phyloP scores from a whole-genome alignment of 192 early-diverging fungal genomes.

The Entomortierella beljakovae region DNA sequence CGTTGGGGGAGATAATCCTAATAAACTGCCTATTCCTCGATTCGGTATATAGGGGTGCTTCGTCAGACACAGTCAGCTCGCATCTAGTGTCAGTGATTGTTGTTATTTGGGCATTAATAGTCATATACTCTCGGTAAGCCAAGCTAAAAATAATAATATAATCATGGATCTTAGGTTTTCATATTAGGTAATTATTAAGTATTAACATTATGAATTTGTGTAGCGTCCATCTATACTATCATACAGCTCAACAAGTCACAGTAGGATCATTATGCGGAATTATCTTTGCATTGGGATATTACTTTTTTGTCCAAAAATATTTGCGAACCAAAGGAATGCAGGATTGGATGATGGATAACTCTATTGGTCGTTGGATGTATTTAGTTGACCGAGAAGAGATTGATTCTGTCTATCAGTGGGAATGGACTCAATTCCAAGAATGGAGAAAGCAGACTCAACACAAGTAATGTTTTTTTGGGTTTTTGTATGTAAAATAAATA shows the following conservation, averaged over 20 bases:
- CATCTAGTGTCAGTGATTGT: constrained; percentile 26
- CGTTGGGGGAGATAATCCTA: background rate
- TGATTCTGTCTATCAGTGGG: constrained; percentile 38
- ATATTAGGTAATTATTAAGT: background rate
- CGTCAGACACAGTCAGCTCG: constrained; percentile 18
- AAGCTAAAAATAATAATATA: too few relatives aligned
- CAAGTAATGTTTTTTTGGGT: too few relatives aligned
- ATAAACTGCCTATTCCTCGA: background rate
- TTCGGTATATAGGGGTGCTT: constrained; percentile 2
- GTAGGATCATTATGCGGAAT: constrained; percentile 70
- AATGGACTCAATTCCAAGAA: constrained; percentile 41
- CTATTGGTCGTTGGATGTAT: constrained; percentile 23
- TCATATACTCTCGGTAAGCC: constrained; percentile 48
- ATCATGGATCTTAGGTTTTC: too few relatives aligned
- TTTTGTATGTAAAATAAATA: too few relatives aligned
- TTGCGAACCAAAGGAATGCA: constrained; percentile 55
- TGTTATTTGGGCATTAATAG: constrained; percentile 21
- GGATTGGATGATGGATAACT: constrained; percentile 49
- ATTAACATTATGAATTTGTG: background rate
- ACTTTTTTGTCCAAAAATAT: constrained; percentile 49
- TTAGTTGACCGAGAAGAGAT: constrained; percentile 36
- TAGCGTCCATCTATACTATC: constrained; percentile 80
- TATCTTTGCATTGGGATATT: constrained; percentile 72
- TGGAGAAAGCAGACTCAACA: too few relatives aligned
- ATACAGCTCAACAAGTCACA: constrained; percentile 75